These are phyloP conservation scores for Cryptosporidium parvum DNA, from an alignment of 169 alveolate genomes.

Conservation along the genomic window DNA sequence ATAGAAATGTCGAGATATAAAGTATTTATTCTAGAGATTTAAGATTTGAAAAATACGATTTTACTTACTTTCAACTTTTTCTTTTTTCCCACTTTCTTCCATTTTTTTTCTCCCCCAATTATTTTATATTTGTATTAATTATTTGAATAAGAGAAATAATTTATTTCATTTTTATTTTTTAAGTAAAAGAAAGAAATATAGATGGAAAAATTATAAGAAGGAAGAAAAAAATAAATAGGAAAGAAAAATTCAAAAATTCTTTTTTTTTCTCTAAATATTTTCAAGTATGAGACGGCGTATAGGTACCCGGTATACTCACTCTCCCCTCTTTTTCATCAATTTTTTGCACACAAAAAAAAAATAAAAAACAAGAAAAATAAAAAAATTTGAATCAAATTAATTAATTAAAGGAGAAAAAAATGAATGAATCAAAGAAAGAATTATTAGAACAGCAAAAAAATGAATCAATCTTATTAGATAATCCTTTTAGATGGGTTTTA, in stretches of 20 bases:
- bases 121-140: no score
- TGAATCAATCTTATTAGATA: constrained; percentile 87
- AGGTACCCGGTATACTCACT: background rate
- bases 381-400: background rate
- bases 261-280: background rate
- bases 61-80: no score
- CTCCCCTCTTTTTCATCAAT: background rate
- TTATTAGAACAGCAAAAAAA: constrained; percentile 79
- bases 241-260: no score
- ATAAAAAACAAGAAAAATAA: background rate
- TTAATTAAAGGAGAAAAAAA: constrained; percentile 2
- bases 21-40: no score
- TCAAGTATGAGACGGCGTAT: constrained; percentile 11
- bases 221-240: background rate
- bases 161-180: no score
- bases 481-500: constrained; percentile 89
- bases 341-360: background rate
- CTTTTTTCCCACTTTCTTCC: no score
- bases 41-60: no score
- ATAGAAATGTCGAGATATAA: no score
- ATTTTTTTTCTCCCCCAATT: no score
- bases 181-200: no score
- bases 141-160: no score
- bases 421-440: constrained; percentile 63
- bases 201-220: no score